phyloP scores from a whole-genome alignment of 1,284 basidiomycete species.

The Prillingera fragicola region DNA sequence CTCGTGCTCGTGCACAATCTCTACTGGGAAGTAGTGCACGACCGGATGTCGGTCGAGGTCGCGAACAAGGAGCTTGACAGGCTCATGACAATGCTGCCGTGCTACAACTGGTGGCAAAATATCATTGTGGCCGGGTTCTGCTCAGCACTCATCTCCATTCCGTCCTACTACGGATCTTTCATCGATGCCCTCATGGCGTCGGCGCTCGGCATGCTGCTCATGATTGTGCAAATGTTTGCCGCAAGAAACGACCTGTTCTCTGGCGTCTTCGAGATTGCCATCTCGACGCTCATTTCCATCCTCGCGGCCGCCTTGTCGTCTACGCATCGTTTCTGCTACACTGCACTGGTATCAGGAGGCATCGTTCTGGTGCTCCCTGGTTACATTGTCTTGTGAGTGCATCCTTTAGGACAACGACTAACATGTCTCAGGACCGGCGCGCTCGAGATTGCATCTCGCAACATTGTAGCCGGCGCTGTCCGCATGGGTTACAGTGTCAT shows the following conservation, averaged over 20 bases:
- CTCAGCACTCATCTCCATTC: conserved; percentile 65
- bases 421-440: no score
- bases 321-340: conserved; percentile 70
- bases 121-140: conserved; percentile 75
- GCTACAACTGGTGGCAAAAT: conserved; percentile 63
- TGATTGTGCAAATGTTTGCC: conserved; percentile 67
- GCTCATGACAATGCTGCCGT: conserved; percentile 61
- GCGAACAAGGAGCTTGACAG: conserved; percentile 67
- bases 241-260: conserved; percentile 75
- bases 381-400: conserved; percentile 73
- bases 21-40: conserved; percentile 86
- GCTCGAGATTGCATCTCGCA: conserved; percentile 66
- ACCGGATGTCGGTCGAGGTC: conserved; percentile 72
- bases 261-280: conserved; percentile 58
- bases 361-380: conserved; percentile 81
- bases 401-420: no score
- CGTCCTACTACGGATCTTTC: conserved; percentile 52
- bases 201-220: conserved; percentile 73
- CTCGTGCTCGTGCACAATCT: conserved; percentile 67
- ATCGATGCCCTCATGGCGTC: conserved; percentile 70
- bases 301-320: conserved; percentile 68
- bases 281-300: conserved; percentile 60
- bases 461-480: conserved; percentile 78
- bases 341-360: conserved; percentile 73
- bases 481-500: conserved; percentile 67